A percentile compares a stretch with the other conserved stretches of the same genome.
Evolutionary conservation across 106 monocot genomes (phyloP).

Genomic region (Dioscorea zingiberensis): DNA sequence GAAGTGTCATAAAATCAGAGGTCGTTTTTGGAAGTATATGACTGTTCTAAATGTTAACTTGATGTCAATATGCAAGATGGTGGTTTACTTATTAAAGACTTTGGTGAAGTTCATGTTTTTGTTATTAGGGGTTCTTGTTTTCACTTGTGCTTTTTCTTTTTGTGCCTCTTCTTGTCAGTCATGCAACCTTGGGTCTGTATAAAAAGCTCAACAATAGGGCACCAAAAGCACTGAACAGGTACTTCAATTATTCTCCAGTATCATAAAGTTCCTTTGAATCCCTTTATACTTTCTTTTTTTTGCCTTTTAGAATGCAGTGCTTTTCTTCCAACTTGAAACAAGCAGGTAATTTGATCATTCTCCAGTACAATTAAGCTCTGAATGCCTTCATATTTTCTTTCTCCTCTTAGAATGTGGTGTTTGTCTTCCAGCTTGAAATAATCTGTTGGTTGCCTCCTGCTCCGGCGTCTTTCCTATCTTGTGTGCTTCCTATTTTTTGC

Average conservation of each 20-base stretch:
- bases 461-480: too few relatives aligned
- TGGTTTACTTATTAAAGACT: not conserved
- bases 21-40: not conserved
- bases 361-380: not conserved
- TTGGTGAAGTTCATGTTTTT: not conserved
- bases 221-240: conserved; percentile 88
- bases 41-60: too few relatives aligned
- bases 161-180: conserved; percentile 36
- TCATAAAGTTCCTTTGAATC: not conserved
- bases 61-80: not conserved
- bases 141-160: not conserved
- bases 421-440: too few relatives aligned
- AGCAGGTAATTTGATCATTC: conserved; percentile 40
- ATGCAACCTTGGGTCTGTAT: conserved; percentile 94
- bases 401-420: too few relatives aligned
- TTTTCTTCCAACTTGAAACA: too few relatives aligned
- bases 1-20: too few relatives aligned
- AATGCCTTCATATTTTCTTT: not conserved
- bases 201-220: conserved; percentile 84
- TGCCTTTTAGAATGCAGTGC: too few relatives aligned
- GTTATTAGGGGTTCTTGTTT: too few relatives aligned
- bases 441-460: too few relatives aligned
- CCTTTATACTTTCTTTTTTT: not conserved
- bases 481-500: not conserved
- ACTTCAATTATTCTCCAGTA: not conserved